Conservation (phyloP, 257 asterid species). For the Solanum lycopersicoides region DNA sequence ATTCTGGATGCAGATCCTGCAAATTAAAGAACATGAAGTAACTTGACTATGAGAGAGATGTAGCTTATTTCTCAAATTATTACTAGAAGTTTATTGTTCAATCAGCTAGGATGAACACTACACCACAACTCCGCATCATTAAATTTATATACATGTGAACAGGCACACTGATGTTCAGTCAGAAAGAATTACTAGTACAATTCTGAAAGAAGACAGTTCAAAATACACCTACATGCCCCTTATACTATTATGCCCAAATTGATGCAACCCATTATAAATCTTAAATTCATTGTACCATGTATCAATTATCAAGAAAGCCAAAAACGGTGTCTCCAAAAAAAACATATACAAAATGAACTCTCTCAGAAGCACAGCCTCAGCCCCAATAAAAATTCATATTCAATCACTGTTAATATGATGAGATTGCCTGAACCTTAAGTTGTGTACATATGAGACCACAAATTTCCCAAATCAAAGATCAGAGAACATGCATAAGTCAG, state of each 20-base stretch:
- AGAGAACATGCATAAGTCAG: not conserved
- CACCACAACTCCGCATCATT: not conserved
- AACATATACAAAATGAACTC: not conserved
- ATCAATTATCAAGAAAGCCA: not conserved
- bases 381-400: not conserved
- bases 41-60: not conserved
- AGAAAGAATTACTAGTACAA: not conserved
- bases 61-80: not conserved
- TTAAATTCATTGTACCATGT: not conserved
- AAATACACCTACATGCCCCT: not conserved
- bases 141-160: too few relatives aligned
- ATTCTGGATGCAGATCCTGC: conserved; percentile 88
- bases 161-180: not conserved
- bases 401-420: not conserved
- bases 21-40: conserved; percentile 11
- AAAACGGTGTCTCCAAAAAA: not conserved
- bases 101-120: not conserved
- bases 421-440: not conserved
- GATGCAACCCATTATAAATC: not conserved
- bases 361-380: not conserved
- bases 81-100: not conserved
- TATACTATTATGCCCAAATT: not conserved
- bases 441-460: not conserved
- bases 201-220: not conserved
- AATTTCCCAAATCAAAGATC: not conserved